Conservation (phyloP, 768 basidiomycete species). For the Hysterangium stoloniferum region DNA sequence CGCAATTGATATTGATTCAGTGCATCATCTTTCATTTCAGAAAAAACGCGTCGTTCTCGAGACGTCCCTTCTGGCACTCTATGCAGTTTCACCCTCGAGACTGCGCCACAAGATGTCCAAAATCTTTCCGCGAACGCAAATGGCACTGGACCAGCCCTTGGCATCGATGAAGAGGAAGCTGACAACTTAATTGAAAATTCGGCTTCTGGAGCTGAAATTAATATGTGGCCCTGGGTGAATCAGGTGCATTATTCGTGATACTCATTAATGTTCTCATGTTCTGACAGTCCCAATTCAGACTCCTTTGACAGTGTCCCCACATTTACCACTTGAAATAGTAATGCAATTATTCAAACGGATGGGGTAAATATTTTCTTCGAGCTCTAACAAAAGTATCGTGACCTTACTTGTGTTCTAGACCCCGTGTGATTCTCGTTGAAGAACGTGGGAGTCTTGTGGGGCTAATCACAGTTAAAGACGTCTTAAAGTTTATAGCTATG, state of each 20-base stretch:
- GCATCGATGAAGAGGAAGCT: conserved; percentile 61
- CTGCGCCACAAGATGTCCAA: conserved; percentile 45
- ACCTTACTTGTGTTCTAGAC: conserved; percentile 40
- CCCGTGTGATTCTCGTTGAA: conserved; percentile 93
- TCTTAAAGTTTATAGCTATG: conserved; percentile 69
- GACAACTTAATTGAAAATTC: conserved; percentile 57
- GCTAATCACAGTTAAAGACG: conserved; percentile 93
- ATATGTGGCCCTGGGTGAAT: conserved; percentile 90
- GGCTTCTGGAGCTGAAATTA: conserved; percentile 47
- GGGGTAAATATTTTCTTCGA: conserved; percentile 70
- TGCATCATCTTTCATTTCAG: conserved; percentile 30
- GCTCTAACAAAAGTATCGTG: conserved; percentile 3
- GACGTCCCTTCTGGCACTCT: conserved; percentile 54
- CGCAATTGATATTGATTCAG: neutral
- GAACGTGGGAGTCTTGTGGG: conserved; percentile 77
- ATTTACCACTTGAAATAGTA: conserved; percentile 89
- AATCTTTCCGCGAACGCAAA: conserved; percentile 34
- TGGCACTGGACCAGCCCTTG: conserved; percentile 43
- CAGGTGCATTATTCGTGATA: conserved; percentile 59
- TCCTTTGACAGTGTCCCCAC: conserved; percentile 86
- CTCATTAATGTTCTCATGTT: no score
- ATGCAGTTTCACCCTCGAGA: conserved; percentile 60
- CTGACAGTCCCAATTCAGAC: no score
- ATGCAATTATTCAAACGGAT: conserved; percentile 97
- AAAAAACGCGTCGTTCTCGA: conserved; percentile 60